Conservation (phyloP, 2,329 filamentous ascomycete species). For the Clonostachys rosea region DNA sequence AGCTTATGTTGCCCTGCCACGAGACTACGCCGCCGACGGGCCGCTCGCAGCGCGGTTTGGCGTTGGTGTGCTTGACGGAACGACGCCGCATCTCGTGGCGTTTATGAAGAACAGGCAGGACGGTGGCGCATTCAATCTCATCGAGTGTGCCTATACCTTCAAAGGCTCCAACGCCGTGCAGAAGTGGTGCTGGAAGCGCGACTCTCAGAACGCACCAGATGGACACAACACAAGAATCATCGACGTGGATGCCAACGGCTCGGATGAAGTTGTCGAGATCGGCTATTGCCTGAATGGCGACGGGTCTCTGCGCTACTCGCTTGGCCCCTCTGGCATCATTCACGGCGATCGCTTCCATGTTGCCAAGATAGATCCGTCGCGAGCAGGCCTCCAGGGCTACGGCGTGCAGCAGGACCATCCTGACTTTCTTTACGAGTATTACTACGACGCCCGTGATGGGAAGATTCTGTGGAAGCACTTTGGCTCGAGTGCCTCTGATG, state of each 20-base stretch:
- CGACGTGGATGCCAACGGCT: constrained; percentile 10
- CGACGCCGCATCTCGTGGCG: background rate
- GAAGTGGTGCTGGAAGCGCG: constrained; percentile 11
- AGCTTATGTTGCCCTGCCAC: background rate
- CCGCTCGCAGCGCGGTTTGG: background rate
- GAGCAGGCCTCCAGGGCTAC: constrained; percentile 10
- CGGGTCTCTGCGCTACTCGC: constrained; percentile 8
- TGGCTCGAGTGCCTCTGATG: constrained; percentile 1
- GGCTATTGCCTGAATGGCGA: constrained; percentile 13
- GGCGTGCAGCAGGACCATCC: constrained; percentile 12
- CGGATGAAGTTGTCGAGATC: constrained; percentile 11
- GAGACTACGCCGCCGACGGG: background rate
- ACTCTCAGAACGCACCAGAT: constrained; percentile 3
- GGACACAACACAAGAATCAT: constrained; percentile 14
- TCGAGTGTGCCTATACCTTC: constrained; percentile 9
- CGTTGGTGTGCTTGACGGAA: background rate
- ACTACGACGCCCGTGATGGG: constrained; percentile 10
- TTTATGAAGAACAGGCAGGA: background rate
- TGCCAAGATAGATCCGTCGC: constrained; percentile 11
- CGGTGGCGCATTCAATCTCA: background rate
- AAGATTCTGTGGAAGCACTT: constrained; percentile 10
- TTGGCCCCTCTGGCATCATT: constrained; percentile 8
- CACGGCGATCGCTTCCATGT: constrained; percentile 13
- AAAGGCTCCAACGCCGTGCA: constrained; percentile 5
- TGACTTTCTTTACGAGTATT: constrained; percentile 9